Percentiles rank a stretch among this genome's conserved stretches.
These are phyloP conservation scores for Globisporangium irregulare DNA, from an alignment of 352 stramenopile species.

Conservation along the genomic window DNA sequence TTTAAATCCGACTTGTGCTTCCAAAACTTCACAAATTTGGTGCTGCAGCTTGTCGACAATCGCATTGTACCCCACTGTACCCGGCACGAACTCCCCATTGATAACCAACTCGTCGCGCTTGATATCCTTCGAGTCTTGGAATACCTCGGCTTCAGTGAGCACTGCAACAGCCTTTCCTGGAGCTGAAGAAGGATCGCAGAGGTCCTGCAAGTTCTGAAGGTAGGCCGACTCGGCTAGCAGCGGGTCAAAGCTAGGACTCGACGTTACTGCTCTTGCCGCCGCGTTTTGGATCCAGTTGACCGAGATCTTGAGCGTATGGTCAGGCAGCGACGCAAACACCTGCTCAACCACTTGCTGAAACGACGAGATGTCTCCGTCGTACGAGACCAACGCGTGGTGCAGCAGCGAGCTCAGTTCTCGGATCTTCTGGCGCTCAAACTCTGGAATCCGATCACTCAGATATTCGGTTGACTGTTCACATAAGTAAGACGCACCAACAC, in stretches of 20 bases:
- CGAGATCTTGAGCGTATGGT: constrained; percentile 36
- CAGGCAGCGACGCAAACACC: constrained; percentile 35
- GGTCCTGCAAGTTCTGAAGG: constrained; percentile 33
- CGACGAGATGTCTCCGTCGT: constrained; percentile 31
- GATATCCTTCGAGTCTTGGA: constrained; percentile 83
- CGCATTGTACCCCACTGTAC: constrained; percentile 55
- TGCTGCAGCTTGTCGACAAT: constrained; percentile 46
- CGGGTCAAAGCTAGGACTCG: neutral
- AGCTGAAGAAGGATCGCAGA: constrained; percentile 5
- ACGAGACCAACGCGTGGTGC: constrained; percentile 32
- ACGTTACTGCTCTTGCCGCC: neutral
- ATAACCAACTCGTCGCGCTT: constrained; percentile 70
- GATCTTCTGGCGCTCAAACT: constrained; percentile 3
- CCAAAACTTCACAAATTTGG: constrained; percentile 39
- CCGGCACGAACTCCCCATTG: constrained; percentile 46
- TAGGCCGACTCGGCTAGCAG: constrained; percentile 22
- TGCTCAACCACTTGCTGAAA: constrained; percentile 64
- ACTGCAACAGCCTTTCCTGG: constrained; percentile 13
- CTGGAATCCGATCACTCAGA: neutral
- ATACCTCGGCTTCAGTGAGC: constrained; percentile 53
- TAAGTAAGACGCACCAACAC: neutral
- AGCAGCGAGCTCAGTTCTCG: constrained; percentile 38
- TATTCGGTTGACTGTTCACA: neutral
- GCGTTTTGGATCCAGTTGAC: constrained; percentile 38
- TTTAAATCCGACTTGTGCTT: constrained; percentile 22